Conservation (phyloP, 805 yeast genomes). For the Jamesozyma gamospora region DNA sequence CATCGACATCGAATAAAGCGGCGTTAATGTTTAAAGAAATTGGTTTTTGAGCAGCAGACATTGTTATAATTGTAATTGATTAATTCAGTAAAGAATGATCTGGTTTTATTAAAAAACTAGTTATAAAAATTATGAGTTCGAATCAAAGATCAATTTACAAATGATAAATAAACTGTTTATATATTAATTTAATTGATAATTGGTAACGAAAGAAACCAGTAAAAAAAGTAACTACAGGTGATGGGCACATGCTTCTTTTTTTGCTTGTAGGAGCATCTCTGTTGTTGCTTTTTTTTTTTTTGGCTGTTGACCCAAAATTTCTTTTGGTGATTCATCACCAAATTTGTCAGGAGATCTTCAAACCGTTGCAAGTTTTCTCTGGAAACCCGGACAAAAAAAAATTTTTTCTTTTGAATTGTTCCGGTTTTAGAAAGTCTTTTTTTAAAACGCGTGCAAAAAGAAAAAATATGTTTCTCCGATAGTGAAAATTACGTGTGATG, state of each 20-base stretch:
- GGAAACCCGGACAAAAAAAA: too few species aligned
- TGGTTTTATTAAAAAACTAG: background rate
- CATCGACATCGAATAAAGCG: slow-evolving; percentile 74
- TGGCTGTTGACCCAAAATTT: too few species aligned
- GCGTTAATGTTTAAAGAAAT: slow-evolving; percentile 33
- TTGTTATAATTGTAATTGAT: slow-evolving; percentile 3
- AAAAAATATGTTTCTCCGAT: too few species aligned
- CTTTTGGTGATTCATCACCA: too few species aligned
- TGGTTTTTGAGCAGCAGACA: slow-evolving; percentile 24
- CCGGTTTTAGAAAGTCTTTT: too few species aligned
- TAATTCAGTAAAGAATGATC: background rate
- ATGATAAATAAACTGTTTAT: background rate
- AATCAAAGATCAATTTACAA: background rate
- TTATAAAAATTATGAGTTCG: background rate
- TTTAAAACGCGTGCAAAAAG: too few species aligned
- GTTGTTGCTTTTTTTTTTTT: background rate
- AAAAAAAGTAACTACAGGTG: background rate
- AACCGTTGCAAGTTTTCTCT: too few species aligned
- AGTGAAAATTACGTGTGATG: too few species aligned
- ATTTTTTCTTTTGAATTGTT: too few species aligned
- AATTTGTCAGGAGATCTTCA: too few species aligned
- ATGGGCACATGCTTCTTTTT: too few species aligned
- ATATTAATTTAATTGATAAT: background rate
- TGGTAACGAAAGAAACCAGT: too few species aligned
- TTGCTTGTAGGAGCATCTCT: background rate